These are phyloP conservation scores for Rosa hybrid DNA, from an alignment of 331 rosid genomes.

Conservation along the genomic window DNA sequence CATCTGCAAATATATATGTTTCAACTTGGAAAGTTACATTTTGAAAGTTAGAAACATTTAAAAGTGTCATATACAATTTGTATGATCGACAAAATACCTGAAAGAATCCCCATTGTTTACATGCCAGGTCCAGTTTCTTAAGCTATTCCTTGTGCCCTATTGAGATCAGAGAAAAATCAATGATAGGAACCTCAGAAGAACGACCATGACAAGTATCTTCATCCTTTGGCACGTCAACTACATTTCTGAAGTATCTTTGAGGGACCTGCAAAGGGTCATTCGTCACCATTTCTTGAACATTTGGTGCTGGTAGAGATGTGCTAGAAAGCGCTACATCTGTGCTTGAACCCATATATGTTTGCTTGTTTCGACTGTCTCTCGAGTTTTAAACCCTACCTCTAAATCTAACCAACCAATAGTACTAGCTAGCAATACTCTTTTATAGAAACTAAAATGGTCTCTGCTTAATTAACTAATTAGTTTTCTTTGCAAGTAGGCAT, in stretches of 20 bases:
- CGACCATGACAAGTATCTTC: not conserved
- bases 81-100: slow-evolving; percentile 14
- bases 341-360: not conserved
- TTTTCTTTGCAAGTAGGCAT: no score
- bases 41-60: slow-evolving; percentile 16
- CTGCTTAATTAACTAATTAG: no score
- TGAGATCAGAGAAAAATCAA: slow-evolving; percentile 25
- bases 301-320: not conserved
- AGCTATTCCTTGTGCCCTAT: slow-evolving; percentile 24
- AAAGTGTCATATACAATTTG: slow-evolving; percentile 12
- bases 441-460: no score
- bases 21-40: not conserved
- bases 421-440: no score
- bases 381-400: not conserved
- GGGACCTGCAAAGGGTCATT: slow-evolving; percentile 18
- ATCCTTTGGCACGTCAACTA: not conserved
- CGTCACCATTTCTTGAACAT: slow-evolving; percentile 22
- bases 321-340: not conserved
- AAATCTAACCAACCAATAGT: no score
- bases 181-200: slow-evolving; percentile 22
- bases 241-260: slow-evolving; percentile 13
- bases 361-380: not conserved
- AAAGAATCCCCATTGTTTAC: slow-evolving; percentile 31
- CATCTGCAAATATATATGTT: slow-evolving; percentile 18
- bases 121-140: slow-evolving; percentile 25